These are phyloP conservation scores for Favolaschia claudopus DNA, from an alignment of 768 basidiomycete genomes.

Conservation along the genomic window DNA sequence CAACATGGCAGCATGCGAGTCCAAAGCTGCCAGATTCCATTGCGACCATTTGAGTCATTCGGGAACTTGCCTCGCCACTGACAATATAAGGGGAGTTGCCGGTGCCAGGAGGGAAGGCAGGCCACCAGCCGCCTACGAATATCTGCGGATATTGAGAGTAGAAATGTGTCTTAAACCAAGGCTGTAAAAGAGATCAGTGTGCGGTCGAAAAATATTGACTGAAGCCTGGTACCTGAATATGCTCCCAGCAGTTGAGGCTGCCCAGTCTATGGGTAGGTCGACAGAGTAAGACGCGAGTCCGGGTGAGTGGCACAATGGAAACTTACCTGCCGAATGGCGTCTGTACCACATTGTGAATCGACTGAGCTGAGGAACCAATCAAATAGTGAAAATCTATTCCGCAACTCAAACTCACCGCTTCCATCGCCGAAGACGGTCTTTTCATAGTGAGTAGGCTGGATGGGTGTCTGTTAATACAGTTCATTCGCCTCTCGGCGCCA, in stretches of 20 bases:
- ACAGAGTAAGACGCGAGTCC: too few relatives aligned
- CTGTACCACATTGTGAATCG: conserved; percentile 39
- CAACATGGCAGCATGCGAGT: conserved; percentile 38
- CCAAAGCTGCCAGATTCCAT: conserved; percentile 42
- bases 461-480: conserved; percentile 13
- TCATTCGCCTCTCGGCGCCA: conserved; percentile 7
- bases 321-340: conserved; percentile 32
- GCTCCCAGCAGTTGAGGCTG: conserved; percentile 40
- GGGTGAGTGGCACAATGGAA: too few relatives aligned
- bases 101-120: conserved; percentile 33
- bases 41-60: conserved; percentile 38
- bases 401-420: conserved; percentile 28
- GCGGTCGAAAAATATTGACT: background rate
- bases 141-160: conserved; percentile 41
- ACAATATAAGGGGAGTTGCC: conserved; percentile 39
- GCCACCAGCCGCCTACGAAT: conserved; percentile 41
- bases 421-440: conserved; percentile 41
- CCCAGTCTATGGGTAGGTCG: conserved; percentile 24
- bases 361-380: conserved; percentile 31
- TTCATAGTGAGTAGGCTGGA: conserved; percentile 40
- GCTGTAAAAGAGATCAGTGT: conserved; percentile 22
- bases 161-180: conserved; percentile 39
- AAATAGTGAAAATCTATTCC: background rate
- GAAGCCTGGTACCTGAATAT: conserved; percentile 30
- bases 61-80: conserved; percentile 37